These are phyloP conservation scores for Pichia sp. DNA, from an alignment of 1,139 yeast species.

Conservation along the genomic window DNA sequence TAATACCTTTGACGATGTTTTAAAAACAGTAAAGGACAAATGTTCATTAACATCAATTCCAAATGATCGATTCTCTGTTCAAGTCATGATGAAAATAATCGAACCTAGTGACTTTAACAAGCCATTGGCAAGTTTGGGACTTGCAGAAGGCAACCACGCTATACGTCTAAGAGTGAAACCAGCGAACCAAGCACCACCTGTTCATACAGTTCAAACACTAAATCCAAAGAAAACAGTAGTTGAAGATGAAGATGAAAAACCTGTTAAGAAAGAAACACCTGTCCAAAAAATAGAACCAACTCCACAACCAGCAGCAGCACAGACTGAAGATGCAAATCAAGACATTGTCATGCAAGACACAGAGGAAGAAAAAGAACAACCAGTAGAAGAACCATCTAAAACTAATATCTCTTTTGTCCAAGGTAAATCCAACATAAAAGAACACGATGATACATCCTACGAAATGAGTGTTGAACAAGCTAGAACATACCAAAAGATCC, in stretches of 20 bases:
- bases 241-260: not conserved
- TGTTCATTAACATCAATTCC: not conserved
- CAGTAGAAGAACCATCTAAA: not conserved
- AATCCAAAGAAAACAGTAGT: not conserved
- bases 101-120: not conserved
- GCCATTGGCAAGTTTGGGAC: not conserved
- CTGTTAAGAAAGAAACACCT: not conserved
- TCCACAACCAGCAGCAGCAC: not conserved
- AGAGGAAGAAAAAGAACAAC: not conserved
- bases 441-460: slow-evolving; percentile 24
- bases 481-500: slow-evolving; percentile 26
- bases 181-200: not conserved
- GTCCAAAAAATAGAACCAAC: too few relatives aligned
- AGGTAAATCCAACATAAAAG: not conserved
- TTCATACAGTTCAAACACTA: not conserved
- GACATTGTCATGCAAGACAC: not conserved
- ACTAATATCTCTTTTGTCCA: not conserved
- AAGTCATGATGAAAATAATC: slow-evolving; percentile 11
- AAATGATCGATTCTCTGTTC: slow-evolving; percentile 16
- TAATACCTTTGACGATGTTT: not conserved
- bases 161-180: slow-evolving; percentile 6
- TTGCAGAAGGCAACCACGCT: slow-evolving; percentile 10
- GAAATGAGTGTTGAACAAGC: slow-evolving; percentile 32
- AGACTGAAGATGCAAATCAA: not conserved
- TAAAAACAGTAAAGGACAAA: not conserved